Percentiles rank a stretch among this genome's conserved stretches.
Conservation (phyloP, 345 rosid genomes). For the Syzygium grande region DNA sequence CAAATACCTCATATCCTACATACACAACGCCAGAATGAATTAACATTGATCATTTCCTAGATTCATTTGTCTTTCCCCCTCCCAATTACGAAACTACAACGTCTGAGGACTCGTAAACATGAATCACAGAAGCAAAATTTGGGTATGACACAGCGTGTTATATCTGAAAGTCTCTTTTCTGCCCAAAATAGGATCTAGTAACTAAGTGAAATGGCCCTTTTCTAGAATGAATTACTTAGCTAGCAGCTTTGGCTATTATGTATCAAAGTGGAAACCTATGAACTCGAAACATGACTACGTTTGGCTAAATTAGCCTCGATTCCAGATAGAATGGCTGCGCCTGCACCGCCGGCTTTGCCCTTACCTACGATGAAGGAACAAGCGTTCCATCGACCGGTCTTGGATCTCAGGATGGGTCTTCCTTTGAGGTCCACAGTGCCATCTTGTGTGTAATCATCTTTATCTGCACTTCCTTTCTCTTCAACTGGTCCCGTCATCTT, state of each 20-base stretch:
- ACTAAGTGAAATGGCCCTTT: not conserved
- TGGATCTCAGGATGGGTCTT: constrained; percentile 36
- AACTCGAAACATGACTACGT: not conserved
- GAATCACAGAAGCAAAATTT: not conserved
- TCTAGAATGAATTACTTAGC: not conserved
- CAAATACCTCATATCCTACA: constrained; percentile 55
- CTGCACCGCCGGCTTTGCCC: not conserved
- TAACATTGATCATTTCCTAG: not conserved
- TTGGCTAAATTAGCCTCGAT: not conserved
- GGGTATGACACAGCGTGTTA: not conserved
- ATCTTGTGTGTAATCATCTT: constrained; percentile 38
- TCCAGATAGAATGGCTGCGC: not conserved
- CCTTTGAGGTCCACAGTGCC: constrained; percentile 50
- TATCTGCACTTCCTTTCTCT: constrained; percentile 19
- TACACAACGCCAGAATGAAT: not conserved
- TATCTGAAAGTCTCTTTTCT: not conserved
- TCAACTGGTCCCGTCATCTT: constrained; percentile 9
- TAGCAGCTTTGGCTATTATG: not conserved
- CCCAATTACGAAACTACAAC: not conserved
- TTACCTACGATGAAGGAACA: constrained; percentile 51
- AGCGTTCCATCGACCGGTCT: constrained; percentile 53
- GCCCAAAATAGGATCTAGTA: not conserved
- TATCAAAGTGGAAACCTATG: not conserved
- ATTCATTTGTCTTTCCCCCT: not conserved
- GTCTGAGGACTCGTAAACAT: not conserved